A percentile compares a stretch with the other conserved stretches of the same genome.
Conservation (phyloP, 768 basidiomycete genomes). For the Suillus clintonianus region DNA sequence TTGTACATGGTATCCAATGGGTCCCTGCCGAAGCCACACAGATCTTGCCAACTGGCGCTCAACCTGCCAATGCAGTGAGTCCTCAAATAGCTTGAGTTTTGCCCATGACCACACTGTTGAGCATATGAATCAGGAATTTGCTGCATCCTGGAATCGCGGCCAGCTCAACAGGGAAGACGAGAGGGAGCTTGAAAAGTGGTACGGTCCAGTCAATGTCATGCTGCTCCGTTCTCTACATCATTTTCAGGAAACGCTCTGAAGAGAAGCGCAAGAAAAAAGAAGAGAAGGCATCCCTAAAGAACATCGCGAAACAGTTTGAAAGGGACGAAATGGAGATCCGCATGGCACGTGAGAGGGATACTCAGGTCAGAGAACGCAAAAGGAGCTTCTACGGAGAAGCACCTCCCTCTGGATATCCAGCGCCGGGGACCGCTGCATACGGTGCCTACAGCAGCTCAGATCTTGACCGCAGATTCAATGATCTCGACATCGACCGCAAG, state of each 20-base stretch:
- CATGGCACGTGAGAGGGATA: slow-evolving; percentile 59
- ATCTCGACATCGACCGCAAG: slow-evolving; percentile 34
- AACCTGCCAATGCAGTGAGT: slow-evolving; percentile 57
- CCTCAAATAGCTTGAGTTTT: background rate
- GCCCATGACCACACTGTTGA: background rate
- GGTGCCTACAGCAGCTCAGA: slow-evolving; percentile 29
- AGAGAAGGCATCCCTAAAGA: slow-evolving; percentile 41
- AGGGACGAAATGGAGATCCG: slow-evolving; percentile 55
- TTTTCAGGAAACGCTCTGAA: slow-evolving; percentile 47
- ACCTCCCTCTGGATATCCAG: slow-evolving; percentile 26
- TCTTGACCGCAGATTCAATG: slow-evolving; percentile 41
- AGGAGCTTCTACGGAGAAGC: slow-evolving; percentile 51
- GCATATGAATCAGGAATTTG: slow-evolving; percentile 49
- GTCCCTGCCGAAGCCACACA: slow-evolving; percentile 71
- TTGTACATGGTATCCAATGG: slow-evolving; percentile 65
- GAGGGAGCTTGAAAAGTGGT: slow-evolving; percentile 50
- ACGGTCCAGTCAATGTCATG: slow-evolving; percentile 8
- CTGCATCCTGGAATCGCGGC: slow-evolving; percentile 55
- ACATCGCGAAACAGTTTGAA: slow-evolving; percentile 39
- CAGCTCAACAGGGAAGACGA: slow-evolving; percentile 42
- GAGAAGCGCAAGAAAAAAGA: slow-evolving; percentile 57
- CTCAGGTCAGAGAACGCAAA: slow-evolving; percentile 49
- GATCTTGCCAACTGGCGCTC: slow-evolving; percentile 59
- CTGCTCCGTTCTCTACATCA: background rate
- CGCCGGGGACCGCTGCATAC: slow-evolving; percentile 22